These are phyloP conservation scores for Fabrea salina DNA, from an alignment of 169 alveolate species.

Conservation along the genomic window DNA sequence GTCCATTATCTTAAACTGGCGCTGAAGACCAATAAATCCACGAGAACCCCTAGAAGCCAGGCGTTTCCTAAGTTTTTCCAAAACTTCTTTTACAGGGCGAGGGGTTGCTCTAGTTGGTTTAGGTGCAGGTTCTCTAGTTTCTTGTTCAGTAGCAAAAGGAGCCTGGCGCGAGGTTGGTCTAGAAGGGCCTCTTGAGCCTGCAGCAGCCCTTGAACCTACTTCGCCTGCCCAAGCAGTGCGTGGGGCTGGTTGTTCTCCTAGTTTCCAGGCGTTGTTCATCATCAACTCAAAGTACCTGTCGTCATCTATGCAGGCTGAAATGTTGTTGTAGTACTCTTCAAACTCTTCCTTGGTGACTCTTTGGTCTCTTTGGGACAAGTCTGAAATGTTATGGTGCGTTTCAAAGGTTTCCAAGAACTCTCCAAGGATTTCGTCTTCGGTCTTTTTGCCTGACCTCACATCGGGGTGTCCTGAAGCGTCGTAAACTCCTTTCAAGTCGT, in stretches of 20 bases:
- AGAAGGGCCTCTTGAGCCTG: not conserved
- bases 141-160: slow-evolving; percentile 13
- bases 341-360: slow-evolving; percentile 70
- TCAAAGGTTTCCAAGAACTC: slow-evolving; percentile 80
- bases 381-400: slow-evolving; percentile 43
- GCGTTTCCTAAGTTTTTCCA: slow-evolving; percentile 43
- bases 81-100: not conserved
- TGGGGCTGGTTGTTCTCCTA: slow-evolving; percentile 15
- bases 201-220: too few species aligned
- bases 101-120: not conserved
- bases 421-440: slow-evolving; percentile 70
- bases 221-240: slow-evolving; percentile 12
- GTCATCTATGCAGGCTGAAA: slow-evolving; percentile 67
- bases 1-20: slow-evolving; percentile 60
- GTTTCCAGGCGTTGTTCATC: slow-evolving; percentile 78
- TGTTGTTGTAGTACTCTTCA: slow-evolving; percentile 70
- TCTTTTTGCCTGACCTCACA: slow-evolving; percentile 66
- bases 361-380: slow-evolving; percentile 45
- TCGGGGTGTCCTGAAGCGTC: slow-evolving; percentile 76
- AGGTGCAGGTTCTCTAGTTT: not conserved
- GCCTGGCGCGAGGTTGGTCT: not conserved
- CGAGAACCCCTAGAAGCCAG: slow-evolving; percentile 67
- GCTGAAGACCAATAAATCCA: slow-evolving; percentile 58
- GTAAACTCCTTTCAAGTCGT: slow-evolving; percentile 56
- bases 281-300: slow-evolving; percentile 72